These are phyloP conservation scores for Paecilomyces variotii DNA, from an alignment of 2,329 filamentous ascomycete genomes.

Conservation along the genomic window DNA sequence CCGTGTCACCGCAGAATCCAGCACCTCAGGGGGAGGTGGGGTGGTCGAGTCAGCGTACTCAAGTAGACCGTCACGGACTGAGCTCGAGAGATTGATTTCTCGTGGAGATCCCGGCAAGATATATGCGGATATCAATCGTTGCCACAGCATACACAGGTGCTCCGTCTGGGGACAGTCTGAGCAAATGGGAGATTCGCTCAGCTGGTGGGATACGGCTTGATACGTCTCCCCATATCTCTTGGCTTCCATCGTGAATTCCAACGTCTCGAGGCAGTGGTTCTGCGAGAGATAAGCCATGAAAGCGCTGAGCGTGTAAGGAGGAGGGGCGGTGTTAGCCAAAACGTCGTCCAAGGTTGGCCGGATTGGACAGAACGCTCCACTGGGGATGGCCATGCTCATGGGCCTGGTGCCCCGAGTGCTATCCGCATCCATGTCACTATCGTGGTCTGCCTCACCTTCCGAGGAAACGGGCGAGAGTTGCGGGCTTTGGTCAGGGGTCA, in stretches of 20 bases:
- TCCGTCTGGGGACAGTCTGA: slow-evolving; percentile 52
- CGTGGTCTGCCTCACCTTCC: slow-evolving; percentile 36
- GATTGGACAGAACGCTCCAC: slow-evolving; percentile 34
- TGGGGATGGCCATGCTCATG: slow-evolving; percentile 34
- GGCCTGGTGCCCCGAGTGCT: slow-evolving; percentile 32
- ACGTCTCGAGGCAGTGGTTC: slow-evolving; percentile 91
- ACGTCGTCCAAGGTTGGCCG: slow-evolving; percentile 79
- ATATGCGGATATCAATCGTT: slow-evolving; percentile 80
- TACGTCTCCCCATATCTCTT: slow-evolving; percentile 70
- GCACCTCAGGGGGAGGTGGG: slow-evolving; percentile 64
- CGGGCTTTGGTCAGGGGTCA: slow-evolving; percentile 37
- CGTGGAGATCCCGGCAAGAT: slow-evolving; percentile 76
- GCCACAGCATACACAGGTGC: slow-evolving; percentile 75
- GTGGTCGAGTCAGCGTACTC: slow-evolving; percentile 49
- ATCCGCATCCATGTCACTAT: slow-evolving; percentile 33
- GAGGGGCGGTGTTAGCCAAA: slow-evolving; percentile 72
- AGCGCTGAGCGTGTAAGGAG: slow-evolving; percentile 82
- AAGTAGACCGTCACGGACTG: slow-evolving; percentile 74
- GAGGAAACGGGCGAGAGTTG: slow-evolving; percentile 36
- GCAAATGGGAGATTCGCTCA: slow-evolving; percentile 37
- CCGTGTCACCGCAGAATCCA: slow-evolving; percentile 77
- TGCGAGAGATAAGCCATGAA: slow-evolving; percentile 97
- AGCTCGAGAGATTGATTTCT: slow-evolving; percentile 83
- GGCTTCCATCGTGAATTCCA: slow-evolving; percentile 94
- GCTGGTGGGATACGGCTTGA: slow-evolving; percentile 48